Evolutionary conservation across 2,329 filamentous ascomycete species (phyloP).

Genomic region (Niveomyces coronatus): DNA sequence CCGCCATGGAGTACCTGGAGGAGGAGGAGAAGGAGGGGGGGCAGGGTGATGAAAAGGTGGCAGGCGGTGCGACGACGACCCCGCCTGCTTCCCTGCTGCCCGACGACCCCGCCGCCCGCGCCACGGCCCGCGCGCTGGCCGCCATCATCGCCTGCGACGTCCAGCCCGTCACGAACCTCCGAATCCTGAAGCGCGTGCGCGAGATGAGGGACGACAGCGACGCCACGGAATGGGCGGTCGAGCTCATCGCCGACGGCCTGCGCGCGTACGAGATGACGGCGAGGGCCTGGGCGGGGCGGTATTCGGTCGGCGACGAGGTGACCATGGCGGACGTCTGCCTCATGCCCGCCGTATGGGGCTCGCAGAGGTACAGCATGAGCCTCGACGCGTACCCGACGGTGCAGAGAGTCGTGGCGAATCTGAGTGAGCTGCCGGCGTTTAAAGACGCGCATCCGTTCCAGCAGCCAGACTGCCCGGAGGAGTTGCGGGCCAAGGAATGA

Average conservation of each 20-base stretch:
- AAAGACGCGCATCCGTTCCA: conserved; percentile 40
- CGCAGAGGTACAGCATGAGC: conserved; percentile 44
- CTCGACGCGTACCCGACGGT: conserved; percentile 38
- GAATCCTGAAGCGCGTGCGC: conserved; percentile 39
- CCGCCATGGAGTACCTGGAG: conserved; percentile 53
- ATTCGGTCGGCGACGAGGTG: conserved; percentile 44
- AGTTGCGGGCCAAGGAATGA: conserved; percentile 15
- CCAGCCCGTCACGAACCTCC: conserved; percentile 50
- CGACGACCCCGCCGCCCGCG: conserved; percentile 30
- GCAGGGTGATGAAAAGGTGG: too few species aligned
- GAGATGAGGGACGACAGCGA: conserved; percentile 32
- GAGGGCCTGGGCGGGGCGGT: conserved; percentile 31
- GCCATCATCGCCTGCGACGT: conserved; percentile 45
- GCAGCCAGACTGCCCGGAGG: conserved; percentile 38
- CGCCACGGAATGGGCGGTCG: conserved; percentile 37
- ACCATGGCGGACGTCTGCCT: conserved; percentile 49
- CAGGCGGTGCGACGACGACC: too few species aligned
- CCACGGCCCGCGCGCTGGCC: conserved; percentile 41
- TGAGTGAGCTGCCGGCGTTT: conserved; percentile 41
- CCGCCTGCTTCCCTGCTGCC: conserved; percentile 36
- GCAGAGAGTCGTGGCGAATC: conserved; percentile 30
- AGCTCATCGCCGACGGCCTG: conserved; percentile 42
- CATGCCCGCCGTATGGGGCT: conserved; percentile 48
- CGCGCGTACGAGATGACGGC: conserved; percentile 42
- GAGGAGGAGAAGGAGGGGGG: conserved; percentile 37